Base-by-base conservation (phyloP, 2,329 filamentous ascomycete species). In the Aspergillus cejpii region DNA sequence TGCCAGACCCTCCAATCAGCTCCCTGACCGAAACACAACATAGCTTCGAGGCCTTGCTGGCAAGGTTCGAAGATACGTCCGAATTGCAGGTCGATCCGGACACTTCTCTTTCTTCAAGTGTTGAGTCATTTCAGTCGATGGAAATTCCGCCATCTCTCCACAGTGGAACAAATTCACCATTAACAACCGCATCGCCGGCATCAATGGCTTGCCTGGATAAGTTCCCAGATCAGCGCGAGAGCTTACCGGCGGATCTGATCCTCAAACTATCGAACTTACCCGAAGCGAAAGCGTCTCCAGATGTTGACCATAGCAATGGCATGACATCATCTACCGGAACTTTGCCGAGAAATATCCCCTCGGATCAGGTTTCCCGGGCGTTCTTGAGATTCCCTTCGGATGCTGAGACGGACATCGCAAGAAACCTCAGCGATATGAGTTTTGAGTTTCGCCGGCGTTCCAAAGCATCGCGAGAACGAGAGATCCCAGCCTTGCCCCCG, bases 401-500 rank as follows among this genome's bases (percentile, higher is more conserved):
- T 5, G 2, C 14, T 17, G 31, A 34, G 31, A 12, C 15, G 11
- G 31, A 34, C 10, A n/a, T 20, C 17, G 31, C 31, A 34, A 34
- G 4, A 11, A 53, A 63, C 33, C 53, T 61, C 11, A 47, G 53
- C 27, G 59, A 58, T 24, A 64, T 63, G 50, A 66, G 61, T 39
- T 33, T 54, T 5, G 57, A 61, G 26, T 62, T 75, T 37, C 74
- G 76, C 37, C 71, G 79, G 37, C 77, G 80, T 19, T 74, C 77
- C 2, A 80, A 78, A 5, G 73, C 75, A 11, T 69, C 73, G 2
- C 71, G 74, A 45, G 73, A 75, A 45, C 76, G 79, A 28, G 76
- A 77, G 6, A 70, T 85, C 6, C 84, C 84, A 0, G 83, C 84
- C 0, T 73, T 89, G 49, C 84, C 85, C 2, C 76, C 82, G 1